Conservation (phyloP, 129 eudicot species). For the sunflower (Helianthus annuus) region HanXRQr2.0-SUNRISE NC_035439.2:87448021-87448520, state of each 20-base stretch:
- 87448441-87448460: no score
- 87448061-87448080: constrained; percentile 50
- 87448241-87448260: not conserved
- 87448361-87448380: no score
- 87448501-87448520: no score
- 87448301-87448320: no score
- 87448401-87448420: no score
- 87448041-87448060: constrained; percentile 32
- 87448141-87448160: constrained; percentile 54
- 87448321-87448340: no score
- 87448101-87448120: constrained; percentile 47
- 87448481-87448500: no score
- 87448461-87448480: no score
- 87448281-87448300: no score
- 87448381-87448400: no score
- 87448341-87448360: no score
- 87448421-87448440: no score
- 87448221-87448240: not conserved
- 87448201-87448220: constrained; percentile 2
- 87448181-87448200: constrained; percentile 28
- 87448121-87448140: constrained; percentile 47
- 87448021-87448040: not conserved
- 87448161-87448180: constrained; percentile 55
- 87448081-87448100: constrained; percentile 38
- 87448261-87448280: not conserved